Conservation (phyloP, 106 monocot species). For the Chionographis japonica region DNA sequence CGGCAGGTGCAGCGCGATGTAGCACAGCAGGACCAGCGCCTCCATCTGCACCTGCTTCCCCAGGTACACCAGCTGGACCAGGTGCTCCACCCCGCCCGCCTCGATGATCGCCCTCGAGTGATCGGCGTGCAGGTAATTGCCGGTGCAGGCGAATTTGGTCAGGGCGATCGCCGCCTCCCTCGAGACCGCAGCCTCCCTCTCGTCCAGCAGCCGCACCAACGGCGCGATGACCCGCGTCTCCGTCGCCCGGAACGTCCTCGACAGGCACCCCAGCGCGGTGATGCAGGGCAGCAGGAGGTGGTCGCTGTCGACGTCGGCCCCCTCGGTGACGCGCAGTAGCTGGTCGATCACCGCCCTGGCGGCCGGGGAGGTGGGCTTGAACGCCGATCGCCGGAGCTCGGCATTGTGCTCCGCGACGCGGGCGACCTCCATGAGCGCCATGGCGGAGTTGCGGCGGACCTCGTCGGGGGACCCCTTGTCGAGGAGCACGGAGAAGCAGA, state of each 20-base stretch:
- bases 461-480: conserved; percentile 69
- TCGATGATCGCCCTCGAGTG: conserved; percentile 78
- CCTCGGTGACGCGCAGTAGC: conserved; percentile 64
- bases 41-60: conserved; percentile 58
- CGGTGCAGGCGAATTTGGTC: conserved; percentile 74
- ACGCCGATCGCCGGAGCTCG: conserved; percentile 72
- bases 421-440: conserved; percentile 87
- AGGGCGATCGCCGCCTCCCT: conserved; percentile 59
- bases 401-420: conserved; percentile 63
- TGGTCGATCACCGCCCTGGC: conserved; percentile 86
- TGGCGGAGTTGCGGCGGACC: conserved; percentile 75
- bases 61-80: conserved; percentile 84
- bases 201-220: conserved; percentile 73
- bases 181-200: conserved; percentile 47
- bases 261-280: conserved; percentile 66
- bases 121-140: conserved; percentile 74
- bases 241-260: conserved; percentile 81
- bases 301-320: conserved; percentile 54
- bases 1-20: conserved; percentile 68
- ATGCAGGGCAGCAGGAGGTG: conserved; percentile 73
- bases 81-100: conserved; percentile 64
- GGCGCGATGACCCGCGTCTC: conserved; percentile 93
- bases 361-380: conserved; percentile 86
- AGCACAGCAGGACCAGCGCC: conserved; percentile 59
- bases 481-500: conserved; percentile 86